Conservation (phyloP, 2,329 filamentous ascomycete genomes). For the Aphanoascus verrucosus region DNA sequence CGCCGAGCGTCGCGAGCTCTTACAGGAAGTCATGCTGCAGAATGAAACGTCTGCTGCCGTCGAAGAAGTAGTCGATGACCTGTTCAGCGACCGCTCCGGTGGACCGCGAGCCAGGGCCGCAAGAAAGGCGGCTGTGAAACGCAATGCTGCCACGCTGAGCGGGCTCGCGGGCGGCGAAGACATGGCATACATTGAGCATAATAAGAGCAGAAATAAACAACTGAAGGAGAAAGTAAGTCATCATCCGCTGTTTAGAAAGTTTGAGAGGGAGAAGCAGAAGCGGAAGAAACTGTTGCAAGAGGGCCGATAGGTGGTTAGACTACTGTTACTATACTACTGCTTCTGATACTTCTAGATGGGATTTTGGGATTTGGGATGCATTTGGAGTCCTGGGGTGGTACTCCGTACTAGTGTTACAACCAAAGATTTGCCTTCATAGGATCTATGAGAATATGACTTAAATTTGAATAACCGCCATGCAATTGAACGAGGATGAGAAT, state of each 20-base stretch:
- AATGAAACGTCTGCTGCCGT: constrained; percentile 63
- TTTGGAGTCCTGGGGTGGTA: neutral
- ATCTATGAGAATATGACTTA: neutral
- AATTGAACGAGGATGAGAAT: neutral
- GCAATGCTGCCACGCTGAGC: constrained; percentile 74
- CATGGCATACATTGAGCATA: constrained; percentile 91
- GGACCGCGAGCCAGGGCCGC: constrained; percentile 29
- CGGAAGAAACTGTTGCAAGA: constrained; percentile 36
- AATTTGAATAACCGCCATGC: neutral
- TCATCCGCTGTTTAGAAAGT: constrained; percentile 56
- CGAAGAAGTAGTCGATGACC: constrained; percentile 58
- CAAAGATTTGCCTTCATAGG: neutral
- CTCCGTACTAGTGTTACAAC: too few relatives aligned
- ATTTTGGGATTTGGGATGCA: neutral
- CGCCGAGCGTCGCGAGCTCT: constrained; percentile 68
- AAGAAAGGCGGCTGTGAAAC: constrained; percentile 52
- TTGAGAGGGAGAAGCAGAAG: constrained; percentile 51
- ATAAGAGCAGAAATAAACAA: constrained; percentile 59
- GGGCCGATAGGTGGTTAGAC: neutral
- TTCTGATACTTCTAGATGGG: neutral
- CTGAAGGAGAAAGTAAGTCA: constrained; percentile 52
- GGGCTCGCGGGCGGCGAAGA: constrained; percentile 85
- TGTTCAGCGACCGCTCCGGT: constrained; percentile 50
- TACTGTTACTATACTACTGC: neutral
- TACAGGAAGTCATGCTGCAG: constrained; percentile 81